A percentile compares a stretch with the other conserved stretches of the same genome.
Conservation (phyloP, 2,329 filamentous ascomycete species). For the Dactylellina cionopaga region DNA sequence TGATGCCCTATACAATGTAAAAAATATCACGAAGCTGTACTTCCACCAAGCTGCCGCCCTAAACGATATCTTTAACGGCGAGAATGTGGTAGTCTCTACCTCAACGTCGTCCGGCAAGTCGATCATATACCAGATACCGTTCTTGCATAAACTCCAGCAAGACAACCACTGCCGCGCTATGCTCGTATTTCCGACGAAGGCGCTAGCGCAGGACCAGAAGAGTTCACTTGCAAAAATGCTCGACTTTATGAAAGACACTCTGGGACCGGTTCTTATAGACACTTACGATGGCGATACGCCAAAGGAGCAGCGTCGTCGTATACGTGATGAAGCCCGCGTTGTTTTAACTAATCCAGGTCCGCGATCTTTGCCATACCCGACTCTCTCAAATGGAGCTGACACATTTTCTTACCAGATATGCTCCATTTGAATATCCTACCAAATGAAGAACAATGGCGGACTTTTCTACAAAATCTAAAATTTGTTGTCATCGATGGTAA, state of each 20-base stretch:
- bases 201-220: slow-evolving; percentile 91
- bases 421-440: slow-evolving; percentile 92
- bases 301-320: slow-evolving; percentile 78
- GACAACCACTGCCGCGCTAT: slow-evolving; percentile 82
- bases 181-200: slow-evolving; percentile 99
- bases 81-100: slow-evolving; percentile 90
- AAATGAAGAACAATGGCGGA: slow-evolving; percentile 88
- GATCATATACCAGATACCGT: slow-evolving; percentile 95
- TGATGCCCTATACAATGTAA: slow-evolving; percentile 94
- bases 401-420: slow-evolving; percentile 73
- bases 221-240: slow-evolving; percentile 87
- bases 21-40: slow-evolving; percentile 85
- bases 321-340: slow-evolving; percentile 87
- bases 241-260: slow-evolving; percentile 74
- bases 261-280: slow-evolving; percentile 82
- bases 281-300: slow-evolving; percentile 96
- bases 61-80: slow-evolving; percentile 82
- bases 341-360: slow-evolving; percentile 87
- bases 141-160: slow-evolving; percentile 84
- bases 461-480: slow-evolving; percentile 85
- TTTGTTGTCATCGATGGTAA: slow-evolving; percentile 77
- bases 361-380: too few species aligned
- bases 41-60: slow-evolving; percentile 93
- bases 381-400: too few species aligned
- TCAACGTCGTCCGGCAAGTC: slow-evolving; percentile 97